Evolutionary conservation across 148 eudicot species (phyloP).

Genomic region (Rhododendron mucronatum): DNA sequence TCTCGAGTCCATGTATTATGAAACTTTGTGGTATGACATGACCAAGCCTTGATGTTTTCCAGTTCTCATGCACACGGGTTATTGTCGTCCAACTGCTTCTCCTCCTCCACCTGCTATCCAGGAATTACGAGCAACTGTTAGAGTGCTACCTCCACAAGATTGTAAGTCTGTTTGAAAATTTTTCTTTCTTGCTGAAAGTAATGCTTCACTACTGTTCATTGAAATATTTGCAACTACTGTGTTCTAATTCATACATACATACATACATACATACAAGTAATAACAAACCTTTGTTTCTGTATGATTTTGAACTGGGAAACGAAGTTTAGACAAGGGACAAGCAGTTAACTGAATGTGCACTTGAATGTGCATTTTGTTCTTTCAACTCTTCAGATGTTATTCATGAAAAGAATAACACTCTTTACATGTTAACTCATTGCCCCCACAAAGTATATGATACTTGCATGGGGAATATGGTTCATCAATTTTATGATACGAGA

Average conservation of each 20-base stretch:
- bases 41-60: slow-evolving; percentile 15
- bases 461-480: not conserved
- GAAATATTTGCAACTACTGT: not conserved
- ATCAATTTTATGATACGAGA: not conserved
- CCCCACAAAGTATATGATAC: not conserved
- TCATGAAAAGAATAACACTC: not conserved
- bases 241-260: not conserved
- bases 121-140: slow-evolving; percentile 79
- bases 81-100: slow-evolving; percentile 86
- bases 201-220: not conserved
- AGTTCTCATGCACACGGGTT: slow-evolving; percentile 99
- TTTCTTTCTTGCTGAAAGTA: not conserved
- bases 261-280: not conserved
- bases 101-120: slow-evolving; percentile 82
- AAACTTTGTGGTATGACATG: slow-evolving; percentile 3
- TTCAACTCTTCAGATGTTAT: not conserved
- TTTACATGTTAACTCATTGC: not conserved
- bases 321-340: not conserved
- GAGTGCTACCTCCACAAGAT: slow-evolving; percentile 90
- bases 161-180: slow-evolving; percentile 43
- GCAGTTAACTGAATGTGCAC: not conserved
- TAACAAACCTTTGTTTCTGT: not conserved
- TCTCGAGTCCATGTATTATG: not conserved
- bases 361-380: not conserved
- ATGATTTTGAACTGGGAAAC: not conserved